A percentile compares a stretch with the other conserved stretches of the same genome.
Conservation (phyloP, 2,329 filamentous ascomycete species). For the Erysiphe pisi region DNA sequence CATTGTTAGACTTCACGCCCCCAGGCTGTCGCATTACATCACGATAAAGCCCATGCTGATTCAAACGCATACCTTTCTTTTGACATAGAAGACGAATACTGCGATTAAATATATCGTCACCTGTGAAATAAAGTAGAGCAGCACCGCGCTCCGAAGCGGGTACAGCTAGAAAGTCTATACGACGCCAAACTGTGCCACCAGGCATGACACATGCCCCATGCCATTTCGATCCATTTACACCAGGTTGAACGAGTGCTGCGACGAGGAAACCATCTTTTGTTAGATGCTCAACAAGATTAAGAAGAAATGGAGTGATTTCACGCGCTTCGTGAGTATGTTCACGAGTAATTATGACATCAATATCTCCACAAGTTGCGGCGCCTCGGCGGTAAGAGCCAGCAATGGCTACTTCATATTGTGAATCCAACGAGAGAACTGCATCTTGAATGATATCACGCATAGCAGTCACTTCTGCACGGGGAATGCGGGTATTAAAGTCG, state of each 20-base stretch:
- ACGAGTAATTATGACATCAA: slow-evolving; percentile 75
- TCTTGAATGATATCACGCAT: slow-evolving; percentile 55
- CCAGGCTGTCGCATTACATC: slow-evolving; percentile 53
- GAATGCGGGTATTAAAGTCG: slow-evolving; percentile 70
- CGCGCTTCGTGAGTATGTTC: slow-evolving; percentile 44
- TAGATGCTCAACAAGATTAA: slow-evolving; percentile 52
- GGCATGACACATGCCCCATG: slow-evolving; percentile 73
- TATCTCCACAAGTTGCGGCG: slow-evolving; percentile 61
- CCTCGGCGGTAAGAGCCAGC: slow-evolving; percentile 80
- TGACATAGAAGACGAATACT: slow-evolving; percentile 70
- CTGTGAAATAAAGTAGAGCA: slow-evolving; percentile 88
- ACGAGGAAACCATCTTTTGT: slow-evolving; percentile 56
- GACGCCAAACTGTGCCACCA: slow-evolving; percentile 52
- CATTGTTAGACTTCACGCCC: too few species aligned
- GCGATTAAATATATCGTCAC: slow-evolving; percentile 88
- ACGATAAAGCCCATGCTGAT: slow-evolving; percentile 68
- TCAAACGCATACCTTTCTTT: slow-evolving; percentile 72
- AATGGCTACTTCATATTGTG: slow-evolving; percentile 57
- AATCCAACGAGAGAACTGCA: slow-evolving; percentile 51
- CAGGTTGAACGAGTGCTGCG: slow-evolving; percentile 52
- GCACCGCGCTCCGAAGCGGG: slow-evolving; percentile 70
- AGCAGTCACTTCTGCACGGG: slow-evolving; percentile 60
- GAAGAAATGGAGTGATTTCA: slow-evolving; percentile 53
- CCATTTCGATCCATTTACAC: slow-evolving; percentile 61
- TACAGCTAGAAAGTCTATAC: slow-evolving; percentile 76